These are phyloP conservation scores for Grifola frondosa DNA, from an alignment of 1,284 basidiomycete species.

Conservation along the genomic window DNA sequence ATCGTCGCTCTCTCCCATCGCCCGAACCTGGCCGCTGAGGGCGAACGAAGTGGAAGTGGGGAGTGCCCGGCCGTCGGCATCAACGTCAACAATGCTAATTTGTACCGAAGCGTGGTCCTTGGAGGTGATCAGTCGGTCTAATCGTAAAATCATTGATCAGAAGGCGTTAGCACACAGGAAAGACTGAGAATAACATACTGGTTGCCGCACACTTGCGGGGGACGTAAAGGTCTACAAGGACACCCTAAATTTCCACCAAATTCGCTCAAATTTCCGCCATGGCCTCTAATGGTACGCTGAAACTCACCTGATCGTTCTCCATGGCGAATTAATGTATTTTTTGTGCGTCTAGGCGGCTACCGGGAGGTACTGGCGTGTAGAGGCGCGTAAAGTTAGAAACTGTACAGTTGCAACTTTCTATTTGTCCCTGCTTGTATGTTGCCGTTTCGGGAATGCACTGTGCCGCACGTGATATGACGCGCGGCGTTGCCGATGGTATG, in stretches of 20 bases:
- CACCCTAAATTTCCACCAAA: conserved; percentile 62
- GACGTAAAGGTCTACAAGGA: conserved; percentile 99
- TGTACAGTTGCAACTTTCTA: conserved; percentile 32
- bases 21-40: conserved; percentile 91
- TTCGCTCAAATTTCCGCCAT: conserved; percentile 12
- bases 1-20: conserved; percentile 96
- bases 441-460: conserved; percentile 5
- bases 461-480: conserved; percentile 26
- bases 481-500: conserved; percentile 12
- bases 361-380: conserved; percentile 24
- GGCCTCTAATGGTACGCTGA: background rate
- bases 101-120: conserved; percentile 99
- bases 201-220: conserved; percentile 98
- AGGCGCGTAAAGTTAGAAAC: conserved; percentile 33
- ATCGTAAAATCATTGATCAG: background rate
- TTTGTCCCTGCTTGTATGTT: conserved; percentile 22
- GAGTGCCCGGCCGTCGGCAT: conserved; percentile 88
- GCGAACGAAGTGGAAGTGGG: conserved; percentile 90
- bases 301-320: conserved; percentile 77
- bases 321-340: conserved; percentile 43
- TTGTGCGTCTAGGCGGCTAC: conserved; percentile 20
- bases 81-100: conserved; percentile 93
- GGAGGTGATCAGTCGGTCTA: conserved; percentile 94
- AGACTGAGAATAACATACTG: conserved; percentile 54
- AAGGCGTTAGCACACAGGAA: background rate